Conservation (phyloP, 2,329 filamentous ascomycete species). For the Aspergillus tanneri region DNA sequence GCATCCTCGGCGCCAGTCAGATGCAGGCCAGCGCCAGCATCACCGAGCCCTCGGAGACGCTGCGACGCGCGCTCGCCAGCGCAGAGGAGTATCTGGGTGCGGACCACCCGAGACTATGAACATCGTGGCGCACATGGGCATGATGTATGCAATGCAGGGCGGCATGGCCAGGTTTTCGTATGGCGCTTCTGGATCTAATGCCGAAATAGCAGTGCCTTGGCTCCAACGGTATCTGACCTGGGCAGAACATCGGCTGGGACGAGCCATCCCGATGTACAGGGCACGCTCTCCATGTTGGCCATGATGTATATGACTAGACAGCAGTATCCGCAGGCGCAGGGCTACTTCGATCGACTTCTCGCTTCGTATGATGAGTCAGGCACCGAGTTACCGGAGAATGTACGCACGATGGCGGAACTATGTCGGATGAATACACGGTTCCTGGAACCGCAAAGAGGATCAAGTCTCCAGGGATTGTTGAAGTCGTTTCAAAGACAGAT, state of each 20-base stretch:
- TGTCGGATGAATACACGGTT: conserved; percentile 26
- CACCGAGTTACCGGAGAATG: conserved; percentile 12
- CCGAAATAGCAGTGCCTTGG: conserved; percentile 28
- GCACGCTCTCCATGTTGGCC: conserved; percentile 24
- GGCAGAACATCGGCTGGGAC: conserved; percentile 25
- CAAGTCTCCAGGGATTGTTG: conserved; percentile 22
- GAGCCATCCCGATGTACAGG: conserved; percentile 23
- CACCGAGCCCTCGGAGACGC: conserved; percentile 27
- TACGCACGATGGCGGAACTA: conserved; percentile 22
- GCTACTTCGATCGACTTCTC: conserved; percentile 28
- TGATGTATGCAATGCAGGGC: conserved; percentile 29
- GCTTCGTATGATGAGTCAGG: conserved; percentile 14
- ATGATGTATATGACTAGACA: conserved; percentile 23
- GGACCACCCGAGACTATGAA: conserved; percentile 28
- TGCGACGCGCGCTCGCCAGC: conserved; percentile 30
- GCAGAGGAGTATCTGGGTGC: conserved; percentile 29
- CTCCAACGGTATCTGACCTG: conserved; percentile 29
- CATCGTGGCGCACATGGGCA: conserved; percentile 29
- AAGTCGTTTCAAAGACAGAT: conserved; percentile 23
- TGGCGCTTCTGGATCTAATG: conserved; percentile 1
- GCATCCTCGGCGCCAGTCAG: conserved; percentile 23
- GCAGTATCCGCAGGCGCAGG: conserved; percentile 27
- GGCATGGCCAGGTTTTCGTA: background rate
- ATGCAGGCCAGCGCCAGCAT: conserved; percentile 18
- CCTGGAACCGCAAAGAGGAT: conserved; percentile 5